phyloP scores from a whole-genome alignment of 768 basidiomycete genomes.

The Lentinula edodes region DNA sequence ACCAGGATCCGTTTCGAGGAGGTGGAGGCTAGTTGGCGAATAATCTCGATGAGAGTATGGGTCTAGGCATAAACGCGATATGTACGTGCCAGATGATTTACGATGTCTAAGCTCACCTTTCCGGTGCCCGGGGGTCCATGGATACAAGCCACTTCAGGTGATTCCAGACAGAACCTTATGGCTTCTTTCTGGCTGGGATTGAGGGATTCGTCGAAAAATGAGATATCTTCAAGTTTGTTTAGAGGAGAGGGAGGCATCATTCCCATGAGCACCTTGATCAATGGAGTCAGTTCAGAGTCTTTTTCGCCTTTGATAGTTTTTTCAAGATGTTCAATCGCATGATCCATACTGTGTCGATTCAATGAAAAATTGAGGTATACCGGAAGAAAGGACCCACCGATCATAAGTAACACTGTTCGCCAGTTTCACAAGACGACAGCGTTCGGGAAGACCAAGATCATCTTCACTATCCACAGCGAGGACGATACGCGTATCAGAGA shows the following conservation, averaged over 20 bases:
- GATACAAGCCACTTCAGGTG: slow-evolving; percentile 83
- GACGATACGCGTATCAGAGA: slow-evolving; percentile 76
- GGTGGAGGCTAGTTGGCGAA: slow-evolving; percentile 66
- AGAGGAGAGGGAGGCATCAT: slow-evolving; percentile 42
- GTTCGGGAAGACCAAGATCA: slow-evolving; percentile 78
- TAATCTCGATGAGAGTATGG: slow-evolving; percentile 89
- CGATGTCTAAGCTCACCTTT: neutral
- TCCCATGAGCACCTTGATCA: slow-evolving; percentile 71
- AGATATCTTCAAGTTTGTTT: slow-evolving; percentile 32
- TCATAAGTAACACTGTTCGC: slow-evolving; percentile 93
- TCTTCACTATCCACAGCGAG: slow-evolving; percentile 71
- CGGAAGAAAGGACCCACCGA: slow-evolving; percentile 36
- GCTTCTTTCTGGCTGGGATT: slow-evolving; percentile 85
- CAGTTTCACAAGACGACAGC: slow-evolving; percentile 80
- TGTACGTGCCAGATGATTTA: neutral
- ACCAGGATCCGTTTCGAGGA: slow-evolving; percentile 66
- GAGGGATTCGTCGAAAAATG: slow-evolving; percentile 70
- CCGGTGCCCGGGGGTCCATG: slow-evolving; percentile 90
- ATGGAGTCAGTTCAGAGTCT: slow-evolving; percentile 33
- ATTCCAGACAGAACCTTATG: slow-evolving; percentile 74
- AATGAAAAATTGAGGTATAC: neutral
- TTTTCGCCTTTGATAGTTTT: slow-evolving; percentile 23
- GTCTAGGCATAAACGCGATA: slow-evolving; percentile 42
- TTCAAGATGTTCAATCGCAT: slow-evolving; percentile 66
- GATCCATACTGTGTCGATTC: slow-evolving; percentile 66